Percentiles rank a stretch among this genome's conserved stretches.
phyloP scores from a whole-genome alignment of 176 grass and related monocot species.

The Cymbopogon citratus region DNA sequence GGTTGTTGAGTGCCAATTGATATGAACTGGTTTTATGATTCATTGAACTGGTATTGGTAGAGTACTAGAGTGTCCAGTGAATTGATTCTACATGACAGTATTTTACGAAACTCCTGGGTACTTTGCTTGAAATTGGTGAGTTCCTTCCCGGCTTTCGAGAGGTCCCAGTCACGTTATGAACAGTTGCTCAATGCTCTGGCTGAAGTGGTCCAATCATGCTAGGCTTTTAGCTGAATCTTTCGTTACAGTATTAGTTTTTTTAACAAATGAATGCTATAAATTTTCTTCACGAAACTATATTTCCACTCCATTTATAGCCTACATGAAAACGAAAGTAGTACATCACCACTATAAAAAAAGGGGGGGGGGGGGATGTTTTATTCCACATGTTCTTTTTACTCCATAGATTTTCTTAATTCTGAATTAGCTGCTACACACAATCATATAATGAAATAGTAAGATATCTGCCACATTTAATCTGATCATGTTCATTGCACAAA shows the following conservation, averaged over 20 bases:
- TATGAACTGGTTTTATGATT: too few species aligned
- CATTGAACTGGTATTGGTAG: neutral
- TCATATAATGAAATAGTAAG: neutral
- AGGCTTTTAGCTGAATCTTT: neutral
- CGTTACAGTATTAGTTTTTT: neutral
- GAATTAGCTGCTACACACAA: neutral
- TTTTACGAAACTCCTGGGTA: neutral
- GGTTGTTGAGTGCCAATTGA: neutral
- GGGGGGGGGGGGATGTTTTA: neutral
- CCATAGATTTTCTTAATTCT: neutral
- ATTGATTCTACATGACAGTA: neutral
- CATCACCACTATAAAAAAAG: neutral
- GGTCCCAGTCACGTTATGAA: neutral
- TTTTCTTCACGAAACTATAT: neutral
- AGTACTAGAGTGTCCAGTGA: neutral
- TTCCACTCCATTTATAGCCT: neutral
- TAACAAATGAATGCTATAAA: neutral
- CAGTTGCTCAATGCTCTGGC: neutral
- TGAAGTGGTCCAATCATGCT: neutral
- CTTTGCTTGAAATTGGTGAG: neutral
- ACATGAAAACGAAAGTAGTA: neutral
- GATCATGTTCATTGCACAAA: conserved; percentile 19
- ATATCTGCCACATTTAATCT: conserved; percentile 19
- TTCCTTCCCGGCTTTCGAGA: neutral
- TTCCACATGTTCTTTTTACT: neutral